Evolutionary conservation across 2,329 filamentous ascomycete genomes (phyloP), one percentile per base, ranked within the genome.

Genomic region (Neofusicoccum laricinum): DNA sequence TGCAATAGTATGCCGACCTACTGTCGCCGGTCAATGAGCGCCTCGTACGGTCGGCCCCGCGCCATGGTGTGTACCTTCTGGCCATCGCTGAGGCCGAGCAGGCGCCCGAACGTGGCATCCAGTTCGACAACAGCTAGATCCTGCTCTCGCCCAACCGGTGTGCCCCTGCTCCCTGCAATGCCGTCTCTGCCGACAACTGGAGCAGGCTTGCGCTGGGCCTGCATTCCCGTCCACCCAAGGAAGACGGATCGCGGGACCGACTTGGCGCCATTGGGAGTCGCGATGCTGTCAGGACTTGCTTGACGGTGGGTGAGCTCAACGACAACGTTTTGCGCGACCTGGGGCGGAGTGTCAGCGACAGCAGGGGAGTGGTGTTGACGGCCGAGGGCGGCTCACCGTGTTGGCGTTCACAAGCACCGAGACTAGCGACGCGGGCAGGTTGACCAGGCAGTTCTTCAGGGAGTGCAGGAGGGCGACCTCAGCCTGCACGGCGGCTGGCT

Each of bases 141-240:
- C 73, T 93, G 90, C 66, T 95, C 91, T 71, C 88, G 84, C 12
- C 78, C 77, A 19, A 82, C 80, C n/a, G 79, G 76, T n/a, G 81
- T 82, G 34, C 83, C 83, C 67, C 87, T 82, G 38, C 80, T 80
- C 21, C 85, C 83, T 69, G 81, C 86, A 69, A 93, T 84, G 0
- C 91, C 90, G 73, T 95, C 90, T 69, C 89, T 87, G 64, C 86
- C 85, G 32, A 95, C 87, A 32, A 93, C 84, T 0, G 91, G 86
- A 12, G 88, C 86, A 69, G 90, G 81, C 75, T 88, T 90, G 73
- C 91, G 88, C 83, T 93, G 96, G 82, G 93, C 97, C 68, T 93
- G 90, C 92, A 99, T 96, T 70, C 95, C 95, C 11, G 95, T 97
- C 95, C 95, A 99, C 76, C 95, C 95, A 66, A 96, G 84, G 75